Conservation (phyloP, 2,329 filamentous ascomycete genomes). For the Aspergillus persii region DNA sequence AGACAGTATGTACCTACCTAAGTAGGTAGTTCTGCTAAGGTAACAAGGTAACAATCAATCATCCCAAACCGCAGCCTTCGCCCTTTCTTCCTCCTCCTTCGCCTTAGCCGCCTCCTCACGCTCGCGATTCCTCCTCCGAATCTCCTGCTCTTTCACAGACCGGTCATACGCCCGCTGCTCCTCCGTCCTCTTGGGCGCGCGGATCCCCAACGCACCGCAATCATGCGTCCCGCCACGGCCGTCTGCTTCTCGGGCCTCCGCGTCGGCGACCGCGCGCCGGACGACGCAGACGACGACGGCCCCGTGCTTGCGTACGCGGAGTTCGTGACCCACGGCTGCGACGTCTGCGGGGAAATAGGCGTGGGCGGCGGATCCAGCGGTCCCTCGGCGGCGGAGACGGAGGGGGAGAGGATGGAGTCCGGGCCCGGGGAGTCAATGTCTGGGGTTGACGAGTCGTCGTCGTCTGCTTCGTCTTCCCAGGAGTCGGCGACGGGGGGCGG, state of each 20-base stretch:
- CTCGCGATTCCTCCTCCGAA: slow-evolving; percentile 70
- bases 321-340: slow-evolving; percentile 20
- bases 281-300: slow-evolving; percentile 16
- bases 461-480: slow-evolving; percentile 70
- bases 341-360: slow-evolving; percentile 56
- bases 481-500: slow-evolving; percentile 64
- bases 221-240: slow-evolving; percentile 83
- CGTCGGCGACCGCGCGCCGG: slow-evolving; percentile 12
- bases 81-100: slow-evolving; percentile 65
- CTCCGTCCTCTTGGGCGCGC: slow-evolving; percentile 76
- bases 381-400: slow-evolving; percentile 28
- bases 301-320: slow-evolving; percentile 14
- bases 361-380: slow-evolving; percentile 63
- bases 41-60: slow-evolving; percentile 40
- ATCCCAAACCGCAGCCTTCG: slow-evolving; percentile 86
- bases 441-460: slow-evolving; percentile 43
- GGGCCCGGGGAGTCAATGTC: slow-evolving; percentile 6
- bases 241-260: slow-evolving; percentile 85
- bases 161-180: slow-evolving; percentile 86
- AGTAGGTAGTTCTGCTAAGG: background rate
- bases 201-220: slow-evolving; percentile 81
- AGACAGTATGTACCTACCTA: no score
- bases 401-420: slow-evolving; percentile 22
- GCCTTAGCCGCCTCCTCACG: slow-evolving; percentile 62
- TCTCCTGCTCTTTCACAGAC: slow-evolving; percentile 79